Evolutionary conservation across 495 filamentous ascomycete genomes (phyloP), one percentile per base, ranked within the genome.

Genomic region (Penicillium chermesinum): DNA sequence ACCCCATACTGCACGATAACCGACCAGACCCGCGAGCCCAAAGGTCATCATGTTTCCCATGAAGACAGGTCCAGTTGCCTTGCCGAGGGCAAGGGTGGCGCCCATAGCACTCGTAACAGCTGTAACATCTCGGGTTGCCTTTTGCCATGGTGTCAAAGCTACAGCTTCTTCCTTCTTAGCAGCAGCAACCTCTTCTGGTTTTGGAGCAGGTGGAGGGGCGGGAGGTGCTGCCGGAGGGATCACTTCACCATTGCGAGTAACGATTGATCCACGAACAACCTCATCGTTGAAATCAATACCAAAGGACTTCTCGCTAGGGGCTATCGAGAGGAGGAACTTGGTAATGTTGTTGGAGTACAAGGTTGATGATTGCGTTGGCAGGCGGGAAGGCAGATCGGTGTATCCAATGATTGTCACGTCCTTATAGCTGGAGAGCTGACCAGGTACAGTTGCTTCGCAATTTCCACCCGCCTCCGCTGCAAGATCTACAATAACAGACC

Each of bases 271-370:
- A 3, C 87, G 81, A 32, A 88, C 83, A 13, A 91, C 87, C 58
- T 90, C 87, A 53, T 91, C 87, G 10, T 75, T 77, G 49, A 90
- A 66, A 47, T 90, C 85, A 38, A 91, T 65, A 0, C 84, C 85
- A 52, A 84, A 90, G 19, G 82, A 74, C 48, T 85, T 87, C 0
- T 88, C 83, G 54, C 83, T 71, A 2, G 87, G 84, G 8, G 80
- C 67, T 74, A 91, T 86, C 1, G 86, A 89, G 21, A 91, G 72
- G 7, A 91, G 75, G 54, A 84, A 84, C 60, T 89, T 91, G 48
- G 82, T 87, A 55, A 91, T 88, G 54, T 91, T 91, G 74, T 91
- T 91, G 14, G 85, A 88, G 67, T 89, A 91, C 18, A 91, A 66
- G 1, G 86, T 89, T 4, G 86, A 89, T 0, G 86, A 84, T 56